Percentiles rank a stretch among this genome's conserved stretches.
These are phyloP conservation scores for Nissolia schottii DNA, from an alignment of 306 rosid species.

Conservation along the genomic window DNA sequence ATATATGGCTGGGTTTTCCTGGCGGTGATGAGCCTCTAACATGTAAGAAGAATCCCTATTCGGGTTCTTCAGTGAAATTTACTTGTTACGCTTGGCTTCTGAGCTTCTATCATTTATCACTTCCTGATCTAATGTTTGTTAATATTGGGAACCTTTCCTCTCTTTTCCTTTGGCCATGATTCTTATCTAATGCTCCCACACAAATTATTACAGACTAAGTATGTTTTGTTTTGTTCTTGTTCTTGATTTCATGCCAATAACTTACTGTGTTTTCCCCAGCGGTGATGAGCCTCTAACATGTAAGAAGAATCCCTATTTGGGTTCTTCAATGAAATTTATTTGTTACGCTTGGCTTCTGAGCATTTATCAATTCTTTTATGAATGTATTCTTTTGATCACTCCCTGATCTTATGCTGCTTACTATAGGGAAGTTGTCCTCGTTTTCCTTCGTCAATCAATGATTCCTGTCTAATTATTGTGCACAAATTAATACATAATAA, in stretches of 20 bases:
- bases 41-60: slow-evolving; percentile 28
- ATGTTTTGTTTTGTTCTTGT: no score
- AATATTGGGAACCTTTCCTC: background rate
- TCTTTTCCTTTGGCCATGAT: background rate
- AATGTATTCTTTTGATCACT: no score
- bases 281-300: slow-evolving; percentile 47
- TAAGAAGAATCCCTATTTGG: slow-evolving; percentile 30
- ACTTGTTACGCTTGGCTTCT: slow-evolving; percentile 64
- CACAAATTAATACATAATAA: background rate
- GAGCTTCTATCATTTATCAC: slow-evolving; percentile 26
- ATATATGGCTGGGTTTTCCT: background rate
- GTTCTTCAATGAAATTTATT: slow-evolving; percentile 38
- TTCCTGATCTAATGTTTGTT: background rate
- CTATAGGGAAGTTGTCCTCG: background rate
- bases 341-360: slow-evolving; percentile 74
- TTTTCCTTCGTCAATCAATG: background rate
- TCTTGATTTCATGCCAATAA: background rate
- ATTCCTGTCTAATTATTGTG: background rate
- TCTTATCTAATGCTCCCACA: background rate
- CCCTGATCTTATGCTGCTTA: background rate
- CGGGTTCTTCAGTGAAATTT: slow-evolving; percentile 41
- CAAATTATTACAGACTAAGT: no score
- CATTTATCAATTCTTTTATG: slow-evolving; percentile 12
- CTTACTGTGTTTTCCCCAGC: background rate
- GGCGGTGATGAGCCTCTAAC: slow-evolving; percentile 48